Percentiles rank a stretch among this genome's conserved stretches.
Evolutionary conservation across 257 asterid genomes (phyloP).

Genomic region (Vinca minor): DNA sequence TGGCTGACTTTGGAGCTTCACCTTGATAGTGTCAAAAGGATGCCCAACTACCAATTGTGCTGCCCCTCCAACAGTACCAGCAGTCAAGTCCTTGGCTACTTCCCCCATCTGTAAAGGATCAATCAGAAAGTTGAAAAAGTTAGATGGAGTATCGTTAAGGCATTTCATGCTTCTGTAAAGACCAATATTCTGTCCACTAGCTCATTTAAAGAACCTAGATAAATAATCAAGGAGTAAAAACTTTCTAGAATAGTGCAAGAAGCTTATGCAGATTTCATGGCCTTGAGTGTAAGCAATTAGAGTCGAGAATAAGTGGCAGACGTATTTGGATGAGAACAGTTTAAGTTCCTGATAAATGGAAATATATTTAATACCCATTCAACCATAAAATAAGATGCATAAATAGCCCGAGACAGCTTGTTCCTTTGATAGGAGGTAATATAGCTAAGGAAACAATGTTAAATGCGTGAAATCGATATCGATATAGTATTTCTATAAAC

Average conservation of each 20-base stretch:
- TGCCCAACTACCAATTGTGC: slow-evolving; percentile 84
- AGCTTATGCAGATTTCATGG: neutral
- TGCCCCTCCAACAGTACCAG: slow-evolving; percentile 89
- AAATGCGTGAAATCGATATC: neutral
- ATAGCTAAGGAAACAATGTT: neutral
- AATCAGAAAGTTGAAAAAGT: neutral
- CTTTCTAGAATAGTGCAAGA: neutral
- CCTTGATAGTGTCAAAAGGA: slow-evolving; percentile 95
- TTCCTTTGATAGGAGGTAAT: no score
- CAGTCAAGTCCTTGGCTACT: slow-evolving; percentile 54
- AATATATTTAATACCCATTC: neutral
- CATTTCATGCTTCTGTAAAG: no score
- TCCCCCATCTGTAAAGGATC: slow-evolving; percentile 80
- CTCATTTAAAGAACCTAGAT: neutral
- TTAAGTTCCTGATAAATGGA: no score
- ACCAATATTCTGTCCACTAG: neutral
- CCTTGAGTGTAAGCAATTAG: neutral
- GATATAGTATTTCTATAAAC: neutral
- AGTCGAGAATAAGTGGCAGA: neutral
- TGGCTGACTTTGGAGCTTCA: slow-evolving; percentile 96
- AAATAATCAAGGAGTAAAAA: neutral
- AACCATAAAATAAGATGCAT: neutral
- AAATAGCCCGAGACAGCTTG: neutral
- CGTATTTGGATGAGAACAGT: no score
- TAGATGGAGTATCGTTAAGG: neutral